Base-by-base conservation (phyloP, 2,329 filamentous ascomycete genomes). In the Aulographum hederae region DNA sequence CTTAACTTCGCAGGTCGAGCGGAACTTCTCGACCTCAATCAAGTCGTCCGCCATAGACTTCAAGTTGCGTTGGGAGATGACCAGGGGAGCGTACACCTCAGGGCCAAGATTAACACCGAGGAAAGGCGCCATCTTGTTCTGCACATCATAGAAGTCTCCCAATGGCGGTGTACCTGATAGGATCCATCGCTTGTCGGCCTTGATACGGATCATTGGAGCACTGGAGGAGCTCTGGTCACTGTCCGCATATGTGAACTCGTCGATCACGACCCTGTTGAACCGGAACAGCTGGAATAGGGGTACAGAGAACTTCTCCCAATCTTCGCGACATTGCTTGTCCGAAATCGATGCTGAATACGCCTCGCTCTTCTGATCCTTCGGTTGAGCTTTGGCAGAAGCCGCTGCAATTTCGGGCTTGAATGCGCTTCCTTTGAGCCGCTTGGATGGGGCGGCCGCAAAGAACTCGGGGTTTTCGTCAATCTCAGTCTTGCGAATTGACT, bases 141-240 rank as follows among this genome's bases (percentile, higher is more conserved):
- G 67, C 6, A 77, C 54, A 38, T 73, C 67, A 1, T 61, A 58
- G 40, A 73, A 73, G 33, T 67, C 62, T 4, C 58, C 56, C 3
- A 75, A 43, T 0, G 60, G 56, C 1, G 73, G 72, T 1, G 73
- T 78, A 3, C 67, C 73, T 0, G 71, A 77, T 2, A 78, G 50
- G 5, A 72, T 54, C 71, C 72, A 77, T 33, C 60, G 61, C 26
- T 63, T 67, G 26, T 58, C 52, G 8, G 65, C 60, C 17, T 57
- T 43, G 1, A 74, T 41, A 1, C 43, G 45, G 17, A 34, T 11
- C 2, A 43, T 36, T 1, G 44, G 16, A 16, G 38, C 31, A 41
- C 47, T 4, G 37, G 35, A 3, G 37, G 32, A 17, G 36, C 56
- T 48, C 50, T 31, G 58, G 46, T 12, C 52, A 43, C 28, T 40